phyloP scores from a whole-genome alignment of 495 filamentous ascomycete genomes.

The Aspergillus coremiiformis region DNA sequence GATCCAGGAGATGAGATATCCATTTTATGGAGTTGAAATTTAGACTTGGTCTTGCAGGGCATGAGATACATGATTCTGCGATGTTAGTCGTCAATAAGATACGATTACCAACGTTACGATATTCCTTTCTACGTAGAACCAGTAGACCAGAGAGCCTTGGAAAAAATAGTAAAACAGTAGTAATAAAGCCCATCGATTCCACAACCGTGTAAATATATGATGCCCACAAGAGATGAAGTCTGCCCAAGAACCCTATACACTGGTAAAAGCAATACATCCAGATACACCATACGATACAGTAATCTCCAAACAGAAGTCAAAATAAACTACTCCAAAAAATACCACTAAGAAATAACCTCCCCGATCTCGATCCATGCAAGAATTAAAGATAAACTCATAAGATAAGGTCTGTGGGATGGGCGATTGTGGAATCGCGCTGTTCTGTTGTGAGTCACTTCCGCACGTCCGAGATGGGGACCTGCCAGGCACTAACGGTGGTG shows the following conservation, averaged over 20 bases:
- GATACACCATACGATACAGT: not conserved
- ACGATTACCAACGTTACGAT: not conserved
- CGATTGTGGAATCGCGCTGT: constrained; percentile 7
- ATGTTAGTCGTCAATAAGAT: constrained; percentile 15
- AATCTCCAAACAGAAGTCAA: constrained; percentile 13
- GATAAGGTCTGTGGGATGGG: constrained; percentile 3
- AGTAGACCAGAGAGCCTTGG: not conserved
- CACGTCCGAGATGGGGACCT: constrained; percentile 14
- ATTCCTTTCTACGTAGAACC: not conserved
- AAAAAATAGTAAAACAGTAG: too few species aligned
- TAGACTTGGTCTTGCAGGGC: constrained; percentile 12
- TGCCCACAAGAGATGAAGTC: too few species aligned
- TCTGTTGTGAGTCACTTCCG: constrained; percentile 14
- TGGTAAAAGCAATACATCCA: not conserved
- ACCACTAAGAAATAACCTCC: constrained; percentile 5
- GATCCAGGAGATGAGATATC: constrained; percentile 10
- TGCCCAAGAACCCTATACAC: not conserved
- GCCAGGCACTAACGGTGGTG: too few species aligned
- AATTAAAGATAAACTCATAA: not conserved
- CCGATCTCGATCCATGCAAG: not conserved
- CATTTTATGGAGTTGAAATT: constrained; percentile 17
- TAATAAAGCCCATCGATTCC: too few species aligned
- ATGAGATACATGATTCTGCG: not conserved
- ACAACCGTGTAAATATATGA: too few species aligned
- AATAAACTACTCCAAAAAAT: constrained; percentile 17